Conservation (phyloP, 352 stramenopile species). For the Globisporangium cylindrosporum region DNA sequence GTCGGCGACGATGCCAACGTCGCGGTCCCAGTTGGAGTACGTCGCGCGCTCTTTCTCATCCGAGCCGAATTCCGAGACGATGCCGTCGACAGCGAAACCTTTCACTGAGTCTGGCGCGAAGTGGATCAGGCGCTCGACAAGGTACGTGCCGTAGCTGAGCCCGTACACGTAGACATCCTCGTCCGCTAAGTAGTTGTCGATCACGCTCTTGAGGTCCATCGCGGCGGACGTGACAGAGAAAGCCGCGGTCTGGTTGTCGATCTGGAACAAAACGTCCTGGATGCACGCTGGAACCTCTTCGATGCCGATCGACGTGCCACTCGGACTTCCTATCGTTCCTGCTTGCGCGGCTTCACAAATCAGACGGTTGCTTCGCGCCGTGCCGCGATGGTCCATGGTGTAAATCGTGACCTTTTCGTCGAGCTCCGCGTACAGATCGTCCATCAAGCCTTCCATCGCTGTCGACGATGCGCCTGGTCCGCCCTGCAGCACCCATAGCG, state of each 20-base stretch:
- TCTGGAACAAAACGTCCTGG: constrained; percentile 65
- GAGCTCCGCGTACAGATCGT: constrained; percentile 48
- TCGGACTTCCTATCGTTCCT: constrained; percentile 45
- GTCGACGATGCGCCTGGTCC: constrained; percentile 68
- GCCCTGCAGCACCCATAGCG: constrained; percentile 71
- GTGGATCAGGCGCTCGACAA: constrained; percentile 62
- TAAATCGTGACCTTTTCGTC: constrained; percentile 56
- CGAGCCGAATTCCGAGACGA: constrained; percentile 55
- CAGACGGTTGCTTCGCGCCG: constrained; percentile 52
- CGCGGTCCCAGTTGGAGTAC: constrained; percentile 81
- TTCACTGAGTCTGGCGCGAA: constrained; percentile 41
- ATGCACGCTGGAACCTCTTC: constrained; percentile 66
- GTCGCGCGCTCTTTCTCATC: constrained; percentile 56
- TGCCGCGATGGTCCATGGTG: constrained; percentile 69
- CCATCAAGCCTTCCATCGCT: constrained; percentile 64
- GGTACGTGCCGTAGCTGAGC: constrained; percentile 75
- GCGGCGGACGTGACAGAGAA: constrained; percentile 75
- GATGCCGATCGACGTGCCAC: constrained; percentile 43
- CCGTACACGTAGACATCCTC: constrained; percentile 71
- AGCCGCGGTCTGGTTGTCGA: constrained; percentile 65
- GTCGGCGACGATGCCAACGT: constrained; percentile 57
- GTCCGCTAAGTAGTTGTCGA: constrained; percentile 40
- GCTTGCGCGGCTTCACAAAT: constrained; percentile 53
- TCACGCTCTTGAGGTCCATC: constrained; percentile 58
- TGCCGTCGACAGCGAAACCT: constrained; percentile 60